phyloP scores from a whole-genome alignment of 2,329 filamentous ascomycete species.

The Colletotrichum destructivum region DNA sequence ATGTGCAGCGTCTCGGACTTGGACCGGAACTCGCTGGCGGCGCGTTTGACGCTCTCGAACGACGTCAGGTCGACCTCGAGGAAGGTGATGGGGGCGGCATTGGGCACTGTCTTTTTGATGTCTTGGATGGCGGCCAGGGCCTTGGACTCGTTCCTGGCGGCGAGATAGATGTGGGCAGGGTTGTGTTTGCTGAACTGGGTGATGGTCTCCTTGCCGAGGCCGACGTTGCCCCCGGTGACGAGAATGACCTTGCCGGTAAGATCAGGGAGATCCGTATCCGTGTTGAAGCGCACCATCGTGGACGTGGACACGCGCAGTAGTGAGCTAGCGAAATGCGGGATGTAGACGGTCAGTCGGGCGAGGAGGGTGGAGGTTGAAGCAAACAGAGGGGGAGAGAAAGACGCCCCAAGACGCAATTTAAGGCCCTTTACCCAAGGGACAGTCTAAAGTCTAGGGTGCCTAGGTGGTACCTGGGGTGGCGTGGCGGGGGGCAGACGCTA shows the following conservation, averaged over 20 bases:
- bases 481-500: no score
- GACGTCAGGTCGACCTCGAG: conserved; percentile 62
- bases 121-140: conserved; percentile 55
- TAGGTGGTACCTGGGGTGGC: no score
- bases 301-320: no score
- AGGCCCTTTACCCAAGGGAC: neutral
- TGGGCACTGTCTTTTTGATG: conserved; percentile 49
- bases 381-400: neutral
- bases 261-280: conserved; percentile 37
- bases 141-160: conserved; percentile 44
- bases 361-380: neutral
- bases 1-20: conserved; percentile 57
- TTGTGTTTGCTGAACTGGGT: conserved; percentile 40
- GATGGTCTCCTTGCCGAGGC: conserved; percentile 46
- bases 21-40: conserved; percentile 55
- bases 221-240: conserved; percentile 47
- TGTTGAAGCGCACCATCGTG: conserved; percentile 32
- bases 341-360: neutral
- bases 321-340: neutral
- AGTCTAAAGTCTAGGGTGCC: no score
- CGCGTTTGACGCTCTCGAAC: conserved; percentile 58
- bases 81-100: conserved; percentile 46
- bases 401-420: conserved; percentile 12
- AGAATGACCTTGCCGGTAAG: conserved; percentile 50
- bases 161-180: conserved; percentile 41